Evolutionary conservation across 257 asterid genomes (phyloP), one percentile per base, ranked within the genome.

Genomic region (Solanum appendiculatum): DNA sequence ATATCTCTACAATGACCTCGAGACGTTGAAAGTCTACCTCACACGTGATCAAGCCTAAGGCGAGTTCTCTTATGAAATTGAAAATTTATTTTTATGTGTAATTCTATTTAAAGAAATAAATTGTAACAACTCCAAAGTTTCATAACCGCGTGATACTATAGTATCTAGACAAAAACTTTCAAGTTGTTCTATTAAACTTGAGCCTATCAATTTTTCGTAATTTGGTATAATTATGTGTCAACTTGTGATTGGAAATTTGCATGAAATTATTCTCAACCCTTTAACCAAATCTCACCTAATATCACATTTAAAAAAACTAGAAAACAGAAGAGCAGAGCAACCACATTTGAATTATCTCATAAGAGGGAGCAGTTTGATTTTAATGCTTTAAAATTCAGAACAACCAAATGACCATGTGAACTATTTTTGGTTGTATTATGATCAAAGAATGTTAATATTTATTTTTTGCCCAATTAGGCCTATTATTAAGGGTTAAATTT

Each of bases 221-320:
- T 89, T 80, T 87, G 80, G 81, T 86, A 36, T 18, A 69, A 36
- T 31, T 84, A 2, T 51, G 11, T 83, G 89, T 85, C 29, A 37
- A 10, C 63, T 64, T 85, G 75, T 81, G 14, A 66, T 88, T 85
- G 83, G 56, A 82, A 27, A 85, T 85, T 85, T 86, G 75, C 44
- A 70, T 85, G 87, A 10, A 56, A 87, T 82, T 84, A 89, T 90
- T 87, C 74, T 81, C 88, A 87, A 77, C 85, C 66, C 89, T 84
- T 74, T 21, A 91, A 93, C 95, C 96, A 93, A 96, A 94, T 87
- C 91, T 89, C 91, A 95, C 98, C 98, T 94, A 94, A 94, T 93
- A 86, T 91, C 86, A 68, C 86, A 85, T 91, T 86, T 84, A 89
- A 88, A 90, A 92, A 87, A 88, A 87, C 90, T 89, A 94, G 70